A percentile compares a stretch with the other conserved stretches of the same genome.
These are phyloP conservation scores for Saussurea involucrata DNA, from an alignment of 129 eudicot genomes.

Conservation along the genomic window DNA sequence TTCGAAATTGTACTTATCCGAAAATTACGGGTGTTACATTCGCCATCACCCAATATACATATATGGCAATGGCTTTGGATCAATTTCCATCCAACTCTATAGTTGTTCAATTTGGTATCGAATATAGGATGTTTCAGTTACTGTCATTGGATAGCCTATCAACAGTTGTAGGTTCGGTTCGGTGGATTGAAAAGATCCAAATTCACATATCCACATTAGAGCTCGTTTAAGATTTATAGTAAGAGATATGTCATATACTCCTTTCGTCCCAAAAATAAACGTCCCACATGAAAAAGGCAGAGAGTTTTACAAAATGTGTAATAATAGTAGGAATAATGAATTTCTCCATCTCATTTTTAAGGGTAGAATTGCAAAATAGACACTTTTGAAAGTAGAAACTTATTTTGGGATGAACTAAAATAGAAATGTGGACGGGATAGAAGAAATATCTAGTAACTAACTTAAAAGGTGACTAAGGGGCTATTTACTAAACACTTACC, in stretches of 20 bases:
- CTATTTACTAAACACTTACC: background rate
- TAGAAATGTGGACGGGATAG: background rate
- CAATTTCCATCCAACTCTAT: background rate
- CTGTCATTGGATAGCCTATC: background rate
- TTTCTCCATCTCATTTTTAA: background rate
- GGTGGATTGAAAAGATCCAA: background rate
- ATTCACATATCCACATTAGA: background rate
- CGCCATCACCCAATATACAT: background rate
- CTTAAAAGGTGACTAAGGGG: background rate
- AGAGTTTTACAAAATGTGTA: background rate
- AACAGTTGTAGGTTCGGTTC: background rate
- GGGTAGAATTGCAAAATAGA: background rate
- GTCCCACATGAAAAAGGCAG: background rate
- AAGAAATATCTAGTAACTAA: background rate
- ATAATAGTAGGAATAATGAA: background rate
- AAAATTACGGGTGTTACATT: too few species aligned
- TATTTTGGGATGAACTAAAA: background rate
- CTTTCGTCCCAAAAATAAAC: background rate
- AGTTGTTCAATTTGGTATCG: background rate
- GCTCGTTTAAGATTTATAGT: background rate
- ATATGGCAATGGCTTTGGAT: background rate
- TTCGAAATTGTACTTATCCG: too few species aligned
- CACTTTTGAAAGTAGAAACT: background rate
- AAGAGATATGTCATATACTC: background rate
- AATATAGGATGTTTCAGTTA: background rate